Conservation (phyloP, 2,329 filamentous ascomycete genomes). For the Rhynchosporium agropyri region DNA sequence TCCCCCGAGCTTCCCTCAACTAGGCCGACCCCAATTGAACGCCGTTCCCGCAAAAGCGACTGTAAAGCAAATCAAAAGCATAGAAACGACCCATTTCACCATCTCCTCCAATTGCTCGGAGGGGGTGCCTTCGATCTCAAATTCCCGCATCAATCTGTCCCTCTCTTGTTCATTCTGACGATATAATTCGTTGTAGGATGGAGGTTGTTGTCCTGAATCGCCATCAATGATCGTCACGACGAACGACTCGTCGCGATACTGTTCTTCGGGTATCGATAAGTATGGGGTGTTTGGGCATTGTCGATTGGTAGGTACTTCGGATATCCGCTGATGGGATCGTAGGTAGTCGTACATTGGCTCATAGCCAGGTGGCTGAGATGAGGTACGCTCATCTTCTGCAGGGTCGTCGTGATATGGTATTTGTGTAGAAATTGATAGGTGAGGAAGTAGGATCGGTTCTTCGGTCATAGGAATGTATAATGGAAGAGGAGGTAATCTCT, state of each 20-base stretch:
- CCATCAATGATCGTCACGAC: conserved; percentile 31
- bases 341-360: conserved; percentile 41
- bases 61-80: conserved; percentile 38
- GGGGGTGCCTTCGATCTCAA: conserved; percentile 30
- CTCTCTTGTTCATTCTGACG: conserved; percentile 30
- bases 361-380: conserved; percentile 34
- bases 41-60: conserved; percentile 37
- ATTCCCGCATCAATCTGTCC: conserved; percentile 29
- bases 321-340: conserved; percentile 25
- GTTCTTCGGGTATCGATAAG: conserved; percentile 23
- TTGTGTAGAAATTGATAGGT: conserved; percentile 19
- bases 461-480: conserved; percentile 23
- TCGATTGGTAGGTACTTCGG: neutral
- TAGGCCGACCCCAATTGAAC: conserved; percentile 37
- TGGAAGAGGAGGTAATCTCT: conserved; percentile 35
- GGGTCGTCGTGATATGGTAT: conserved; percentile 37
- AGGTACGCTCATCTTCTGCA: conserved; percentile 22
- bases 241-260: conserved; percentile 39
- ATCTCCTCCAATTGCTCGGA: conserved; percentile 37
- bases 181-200: conserved; percentile 37
- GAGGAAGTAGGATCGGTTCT: conserved; percentile 16
- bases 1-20: neutral
- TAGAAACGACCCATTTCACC: conserved; percentile 39
- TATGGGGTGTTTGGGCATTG: conserved; percentile 8
- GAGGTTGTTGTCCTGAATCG: conserved; percentile 29